These are phyloP conservation scores for Mucor saturninus DNA, from an alignment of 371 early-diverging fungal species.

Conservation along the genomic window DNA sequence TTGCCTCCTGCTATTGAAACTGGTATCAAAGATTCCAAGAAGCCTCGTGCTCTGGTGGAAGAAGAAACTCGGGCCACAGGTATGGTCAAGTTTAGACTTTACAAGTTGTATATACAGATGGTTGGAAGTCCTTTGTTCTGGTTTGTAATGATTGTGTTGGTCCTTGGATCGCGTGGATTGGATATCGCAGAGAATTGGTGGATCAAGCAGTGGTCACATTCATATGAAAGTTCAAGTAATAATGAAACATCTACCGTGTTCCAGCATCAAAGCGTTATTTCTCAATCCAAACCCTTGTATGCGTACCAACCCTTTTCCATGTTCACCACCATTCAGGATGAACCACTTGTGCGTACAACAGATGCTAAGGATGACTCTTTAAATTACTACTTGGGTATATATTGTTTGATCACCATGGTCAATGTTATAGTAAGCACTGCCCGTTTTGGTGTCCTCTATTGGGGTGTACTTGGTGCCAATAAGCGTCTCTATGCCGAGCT, in stretches of 20 bases:
- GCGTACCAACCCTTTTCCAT: slow-evolving; percentile 12
- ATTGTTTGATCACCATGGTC: slow-evolving; percentile 47
- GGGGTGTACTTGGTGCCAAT: slow-evolving; percentile 45
- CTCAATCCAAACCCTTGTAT: slow-evolving; percentile 23
- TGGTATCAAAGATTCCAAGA: slow-evolving; percentile 11
- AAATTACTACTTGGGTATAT: slow-evolving; percentile 41
- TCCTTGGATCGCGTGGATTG: slow-evolving; percentile 53
- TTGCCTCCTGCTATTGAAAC: slow-evolving; percentile 2
- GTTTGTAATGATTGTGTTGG: slow-evolving; percentile 39
- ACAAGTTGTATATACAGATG: slow-evolving; percentile 50
- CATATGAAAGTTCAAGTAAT: slow-evolving; percentile 16
- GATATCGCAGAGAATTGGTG: slow-evolving; percentile 59
- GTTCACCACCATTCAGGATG: not conserved
- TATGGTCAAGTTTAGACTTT: slow-evolving; percentile 54
- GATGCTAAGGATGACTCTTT: slow-evolving; percentile 25
- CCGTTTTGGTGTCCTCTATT: slow-evolving; percentile 48
- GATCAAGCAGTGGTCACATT: slow-evolving; percentile 64
- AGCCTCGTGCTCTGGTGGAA: slow-evolving; percentile 39
- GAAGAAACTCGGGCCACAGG: slow-evolving; percentile 58
- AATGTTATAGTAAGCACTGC: slow-evolving; percentile 39
- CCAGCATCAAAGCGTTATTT: slow-evolving; percentile 21
- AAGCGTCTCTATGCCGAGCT: slow-evolving; percentile 23
- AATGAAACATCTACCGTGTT: not conserved
- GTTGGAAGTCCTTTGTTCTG: slow-evolving; percentile 59
- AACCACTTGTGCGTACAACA: not conserved